Evolutionary conservation across 192 early-diverging fungal genomes (phyloP).

Genomic region (Coemansia sp.): DNA sequence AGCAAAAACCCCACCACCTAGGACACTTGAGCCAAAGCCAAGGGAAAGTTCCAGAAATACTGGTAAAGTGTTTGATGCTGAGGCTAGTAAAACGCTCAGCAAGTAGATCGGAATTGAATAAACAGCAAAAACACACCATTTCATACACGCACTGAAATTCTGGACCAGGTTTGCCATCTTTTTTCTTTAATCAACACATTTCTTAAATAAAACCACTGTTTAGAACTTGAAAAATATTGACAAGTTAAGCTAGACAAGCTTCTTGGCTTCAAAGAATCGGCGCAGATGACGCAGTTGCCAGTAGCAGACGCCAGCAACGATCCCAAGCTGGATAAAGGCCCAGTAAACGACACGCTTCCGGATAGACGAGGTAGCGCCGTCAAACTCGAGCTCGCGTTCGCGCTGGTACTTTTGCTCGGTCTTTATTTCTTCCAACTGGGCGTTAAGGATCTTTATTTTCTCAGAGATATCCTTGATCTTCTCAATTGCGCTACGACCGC

Average conservation of each 20-base stretch:
- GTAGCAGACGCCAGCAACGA: constrained; percentile 71
- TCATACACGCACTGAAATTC: too few species aligned
- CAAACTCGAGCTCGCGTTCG: constrained; percentile 88
- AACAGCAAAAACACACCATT: too few species aligned
- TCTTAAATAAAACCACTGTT: too few species aligned
- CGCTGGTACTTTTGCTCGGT: constrained; percentile 89
- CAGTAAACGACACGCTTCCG: constrained; percentile 84
- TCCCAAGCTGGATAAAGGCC: constrained; percentile 80
- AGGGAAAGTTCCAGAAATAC: too few species aligned
- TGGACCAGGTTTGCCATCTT: too few species aligned
- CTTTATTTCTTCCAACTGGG: constrained; percentile 76
- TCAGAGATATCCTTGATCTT: constrained; percentile 63
- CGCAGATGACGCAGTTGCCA: constrained; percentile 90
- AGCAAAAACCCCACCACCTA: too few species aligned
- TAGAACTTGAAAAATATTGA: too few species aligned
- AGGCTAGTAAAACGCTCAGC: too few species aligned
- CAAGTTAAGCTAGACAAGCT: constrained; percentile 64
- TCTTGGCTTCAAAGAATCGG: constrained; percentile 88
- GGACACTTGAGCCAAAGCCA: too few species aligned
- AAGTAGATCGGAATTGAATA: too few species aligned
- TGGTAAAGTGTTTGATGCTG: too few species aligned
- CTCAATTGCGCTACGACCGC: constrained; percentile 48
- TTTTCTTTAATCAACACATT: too few species aligned
- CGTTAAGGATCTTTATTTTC: constrained; percentile 79
- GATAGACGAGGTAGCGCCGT: constrained; percentile 77